These are phyloP conservation scores for Penicillium sp. DNA, from an alignment of 2,329 filamentous ascomycete genomes.

Conservation along the genomic window DNA sequence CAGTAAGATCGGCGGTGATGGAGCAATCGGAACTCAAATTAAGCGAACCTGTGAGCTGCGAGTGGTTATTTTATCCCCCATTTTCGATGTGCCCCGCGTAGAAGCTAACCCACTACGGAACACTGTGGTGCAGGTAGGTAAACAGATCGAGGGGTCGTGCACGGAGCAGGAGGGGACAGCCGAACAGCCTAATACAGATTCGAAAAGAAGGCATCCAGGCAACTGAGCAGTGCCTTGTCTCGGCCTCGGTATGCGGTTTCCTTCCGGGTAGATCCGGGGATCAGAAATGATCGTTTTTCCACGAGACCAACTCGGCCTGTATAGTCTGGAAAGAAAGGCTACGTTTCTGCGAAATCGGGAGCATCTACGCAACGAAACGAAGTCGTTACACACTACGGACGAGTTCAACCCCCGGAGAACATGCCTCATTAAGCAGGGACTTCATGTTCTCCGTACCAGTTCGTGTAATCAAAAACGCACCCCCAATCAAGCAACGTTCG, in stretches of 20 bases:
- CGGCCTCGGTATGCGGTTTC: neutral
- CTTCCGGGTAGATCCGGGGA: constrained; percentile 16
- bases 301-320: neutral
- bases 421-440: neutral
- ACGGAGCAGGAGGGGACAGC: neutral
- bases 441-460: neutral
- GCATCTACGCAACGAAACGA: no score
- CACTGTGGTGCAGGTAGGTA: neutral
- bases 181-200: neutral
- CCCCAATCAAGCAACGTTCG: neutral
- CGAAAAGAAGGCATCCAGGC: neutral
- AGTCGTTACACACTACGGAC: neutral
- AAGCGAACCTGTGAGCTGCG: constrained; percentile 1
- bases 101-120: neutral
- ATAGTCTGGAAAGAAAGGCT: neutral
- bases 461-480: neutral
- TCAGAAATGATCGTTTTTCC: neutral
- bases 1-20: neutral
- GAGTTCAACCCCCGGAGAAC: neutral
- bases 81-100: neutral
- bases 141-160: neutral
- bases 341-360: neutral
- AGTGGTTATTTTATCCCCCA: neutral
- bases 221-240: neutral
- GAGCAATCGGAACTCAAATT: neutral